phyloP scores from a whole-genome alignment of 108 stramenopile genomes.

The Fistulifera solaris region DNA sequence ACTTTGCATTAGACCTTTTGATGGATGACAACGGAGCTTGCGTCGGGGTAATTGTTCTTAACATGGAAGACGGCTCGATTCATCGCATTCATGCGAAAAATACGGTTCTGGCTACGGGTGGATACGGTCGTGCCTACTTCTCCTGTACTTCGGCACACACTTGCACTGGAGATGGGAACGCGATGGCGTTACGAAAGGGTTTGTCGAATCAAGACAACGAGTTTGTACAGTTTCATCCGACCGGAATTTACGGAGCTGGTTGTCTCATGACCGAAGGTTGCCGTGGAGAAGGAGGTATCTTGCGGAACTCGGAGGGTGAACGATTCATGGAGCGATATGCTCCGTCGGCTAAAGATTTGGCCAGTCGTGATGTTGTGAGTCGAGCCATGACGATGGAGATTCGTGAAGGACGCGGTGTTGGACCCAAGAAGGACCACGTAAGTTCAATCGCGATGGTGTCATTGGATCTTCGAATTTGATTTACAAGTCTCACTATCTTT shows the following conservation, averaged over 20 bases:
- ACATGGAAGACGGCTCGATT: slow-evolving; percentile 98
- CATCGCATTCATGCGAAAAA: slow-evolving; percentile 96
- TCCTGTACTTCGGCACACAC: slow-evolving; percentile 97
- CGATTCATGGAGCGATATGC: slow-evolving; percentile 99
- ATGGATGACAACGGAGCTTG: slow-evolving; percentile 86
- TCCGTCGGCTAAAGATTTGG: slow-evolving; percentile 98
- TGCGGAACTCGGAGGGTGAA: slow-evolving; percentile 95
- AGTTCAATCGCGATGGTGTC: slow-evolving; percentile 6
- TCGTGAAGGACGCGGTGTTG: slow-evolving; percentile 96
- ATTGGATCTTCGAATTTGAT: background rate
- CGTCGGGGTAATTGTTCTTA: slow-evolving; percentile 91
- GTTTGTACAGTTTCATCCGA: slow-evolving; percentile 99
- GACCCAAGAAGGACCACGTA: slow-evolving; percentile 91
- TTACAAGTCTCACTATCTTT: slow-evolving; percentile 16
- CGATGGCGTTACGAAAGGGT: slow-evolving; percentile 85
- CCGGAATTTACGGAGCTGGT: slow-evolving; percentile 99
- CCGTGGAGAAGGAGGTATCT: slow-evolving; percentile 98
- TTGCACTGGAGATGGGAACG: slow-evolving; percentile 98
- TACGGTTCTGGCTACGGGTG: slow-evolving; percentile 98
- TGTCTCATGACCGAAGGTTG: slow-evolving; percentile 99
- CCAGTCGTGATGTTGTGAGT: slow-evolving; percentile 94
- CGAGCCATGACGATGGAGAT: slow-evolving; percentile 99
- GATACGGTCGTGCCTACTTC: slow-evolving; percentile 98
- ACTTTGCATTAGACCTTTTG: slow-evolving; percentile 95
- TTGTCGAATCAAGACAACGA: slow-evolving; percentile 93